These are phyloP conservation scores for Carpinus fangiana DNA, from an alignment of 306 rosid genomes.

Conservation along the genomic window DNA sequence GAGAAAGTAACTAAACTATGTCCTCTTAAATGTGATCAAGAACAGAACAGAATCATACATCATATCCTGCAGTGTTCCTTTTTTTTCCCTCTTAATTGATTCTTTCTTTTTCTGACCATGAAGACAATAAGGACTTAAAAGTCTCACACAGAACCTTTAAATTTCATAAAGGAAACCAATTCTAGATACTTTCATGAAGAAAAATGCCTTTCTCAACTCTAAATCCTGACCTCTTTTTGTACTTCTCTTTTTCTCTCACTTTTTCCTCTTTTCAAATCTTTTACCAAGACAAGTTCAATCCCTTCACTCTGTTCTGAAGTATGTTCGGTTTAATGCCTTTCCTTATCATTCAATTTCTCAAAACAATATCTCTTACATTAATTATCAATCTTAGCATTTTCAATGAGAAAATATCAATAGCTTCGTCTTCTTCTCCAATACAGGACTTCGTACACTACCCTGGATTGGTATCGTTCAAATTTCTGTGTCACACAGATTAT, in stretches of 20 bases:
- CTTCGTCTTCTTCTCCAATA: neutral
- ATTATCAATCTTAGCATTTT: neutral
- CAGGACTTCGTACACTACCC: neutral
- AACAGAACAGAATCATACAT: neutral
- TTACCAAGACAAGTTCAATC: neutral
- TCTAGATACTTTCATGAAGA: neutral
- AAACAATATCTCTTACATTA: neutral
- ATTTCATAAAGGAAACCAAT: neutral
- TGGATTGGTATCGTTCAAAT: neutral
- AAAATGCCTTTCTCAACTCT: neutral
- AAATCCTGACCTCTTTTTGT: neutral
- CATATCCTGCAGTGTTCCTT: neutral
- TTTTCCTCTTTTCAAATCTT: neutral
- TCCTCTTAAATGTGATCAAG: neutral
- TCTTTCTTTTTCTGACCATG: neutral
- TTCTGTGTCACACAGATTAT: neutral
- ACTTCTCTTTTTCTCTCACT: neutral
- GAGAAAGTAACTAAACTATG: neutral
- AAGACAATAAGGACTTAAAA: neutral
- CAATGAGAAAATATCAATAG: neutral
- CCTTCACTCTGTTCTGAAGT: neutral
- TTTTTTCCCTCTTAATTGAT: neutral
- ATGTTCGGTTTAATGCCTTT: neutral
- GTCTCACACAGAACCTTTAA: neutral
- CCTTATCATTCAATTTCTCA: neutral